Evolutionary conservation across 192 early-diverging fungal genomes (phyloP), one percentile per base, ranked within the genome.

Genomic region (Entrophospora sp.): DNA sequence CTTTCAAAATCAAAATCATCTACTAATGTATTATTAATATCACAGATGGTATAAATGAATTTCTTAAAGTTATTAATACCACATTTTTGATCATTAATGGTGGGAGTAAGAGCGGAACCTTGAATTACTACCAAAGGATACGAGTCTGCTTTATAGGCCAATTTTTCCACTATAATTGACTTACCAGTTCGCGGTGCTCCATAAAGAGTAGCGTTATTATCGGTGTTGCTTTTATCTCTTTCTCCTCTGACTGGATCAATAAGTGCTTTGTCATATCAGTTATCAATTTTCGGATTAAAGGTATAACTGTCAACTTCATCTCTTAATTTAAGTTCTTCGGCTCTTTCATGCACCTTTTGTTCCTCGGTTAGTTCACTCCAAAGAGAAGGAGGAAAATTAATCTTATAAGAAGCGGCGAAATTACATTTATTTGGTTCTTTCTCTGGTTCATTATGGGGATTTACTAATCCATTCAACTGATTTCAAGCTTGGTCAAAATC

Each of bases 71-170:
- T 2, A 5, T 8, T 36, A 6, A 30, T 20, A 7, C 32, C 32
- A 57, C 12, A 16, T n/a, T 57, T 20, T 1, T 1, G 2, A 57
- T 57, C 55, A 2, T 13, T 4, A 4, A 32, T 57, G 10, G 28
- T 57, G 32, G 55, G 55, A 57, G 31, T 57, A 32, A 57, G 32
- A 4, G 55, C n/a, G 1, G 55, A 57, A 36, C 55, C 55, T 34
- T 57, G 28, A 35, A 57, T 36, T 35, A 35, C 55, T 57, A 57
- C 55, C 32, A 57, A 57, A 32, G 55, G 55, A 57, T 57, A 57
- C n/a, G 5, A 18, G 16, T 57, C 55, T 16, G 55, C 35, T 57
- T 57, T 30, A 57, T 57, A 57, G 13, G 55, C 35, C 4, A 57
- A 25, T 57, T 57, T 57, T 34, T 36, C 35, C 2, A 20, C 55